A percentile compares a stretch with the other conserved stretches of the same genome.
Evolutionary conservation across 768 basidiomycete species (phyloP).

Genomic region (Dictyophora rubrovolvata): DNA sequence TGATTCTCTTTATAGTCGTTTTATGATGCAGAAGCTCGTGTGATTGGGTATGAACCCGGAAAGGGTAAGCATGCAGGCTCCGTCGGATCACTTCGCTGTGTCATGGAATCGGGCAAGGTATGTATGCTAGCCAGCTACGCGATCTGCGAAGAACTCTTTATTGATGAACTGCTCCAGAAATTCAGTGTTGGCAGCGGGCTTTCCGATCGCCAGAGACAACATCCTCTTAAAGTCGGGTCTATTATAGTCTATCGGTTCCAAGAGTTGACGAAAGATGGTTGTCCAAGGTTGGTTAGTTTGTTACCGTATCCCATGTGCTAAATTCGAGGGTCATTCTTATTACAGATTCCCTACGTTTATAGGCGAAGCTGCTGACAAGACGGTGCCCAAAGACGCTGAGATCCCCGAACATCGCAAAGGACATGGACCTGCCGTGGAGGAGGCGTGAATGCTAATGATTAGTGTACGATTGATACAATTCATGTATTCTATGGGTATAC

Average conservation of each 20-base stretch:
- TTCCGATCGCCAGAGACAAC: constrained; percentile 40
- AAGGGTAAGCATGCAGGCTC: constrained; percentile 48
- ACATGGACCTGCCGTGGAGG: no score
- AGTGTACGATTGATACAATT: no score
- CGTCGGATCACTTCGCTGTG: constrained; percentile 54
- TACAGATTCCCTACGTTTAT: constrained; percentile 44
- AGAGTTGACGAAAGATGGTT: constrained; percentile 45
- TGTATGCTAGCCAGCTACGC: constrained; percentile 18
- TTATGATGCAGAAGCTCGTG: constrained; percentile 50
- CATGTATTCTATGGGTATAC: no score
- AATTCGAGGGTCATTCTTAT: not conserved
- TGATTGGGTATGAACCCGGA: constrained; percentile 50
- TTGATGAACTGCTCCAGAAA: constrained; percentile 22
- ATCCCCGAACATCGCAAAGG: constrained; percentile 25
- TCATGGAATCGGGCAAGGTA: constrained; percentile 54
- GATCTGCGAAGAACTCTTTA: not conserved
- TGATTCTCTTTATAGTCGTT: constrained; percentile 29
- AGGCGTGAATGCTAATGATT: no score
- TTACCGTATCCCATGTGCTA: not conserved
- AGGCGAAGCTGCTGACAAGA: constrained; percentile 44
- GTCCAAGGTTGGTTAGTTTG: constrained; percentile 33
- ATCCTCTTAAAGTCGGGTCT: constrained; percentile 44
- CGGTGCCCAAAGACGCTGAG: constrained; percentile 44
- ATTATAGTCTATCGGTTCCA: constrained; percentile 53
- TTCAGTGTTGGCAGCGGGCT: constrained; percentile 51